Conservation (phyloP, 352 stramenopile species). For the Phytophthora podocarpi region DNA sequence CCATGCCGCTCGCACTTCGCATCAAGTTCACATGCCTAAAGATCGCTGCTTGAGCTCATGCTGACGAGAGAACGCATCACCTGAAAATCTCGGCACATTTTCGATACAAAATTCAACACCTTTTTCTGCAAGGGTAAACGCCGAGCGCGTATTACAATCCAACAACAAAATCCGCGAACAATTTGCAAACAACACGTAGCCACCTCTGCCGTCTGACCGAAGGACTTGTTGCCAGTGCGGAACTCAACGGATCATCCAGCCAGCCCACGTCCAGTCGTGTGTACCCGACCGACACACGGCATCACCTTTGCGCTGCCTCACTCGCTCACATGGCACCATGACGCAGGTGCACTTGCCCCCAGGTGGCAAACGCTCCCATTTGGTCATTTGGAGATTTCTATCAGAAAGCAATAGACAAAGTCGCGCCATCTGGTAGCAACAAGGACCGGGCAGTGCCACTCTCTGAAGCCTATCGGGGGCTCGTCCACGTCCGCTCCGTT, state of each 20-base stretch:
- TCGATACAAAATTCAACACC: conserved; percentile 13
- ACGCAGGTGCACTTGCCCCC: conserved; percentile 20
- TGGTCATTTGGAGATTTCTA: conserved; percentile 33
- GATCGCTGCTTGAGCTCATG: conserved; percentile 2
- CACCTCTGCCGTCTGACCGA: conserved; percentile 21
- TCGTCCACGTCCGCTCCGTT: conserved; percentile 29
- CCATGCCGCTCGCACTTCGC: conserved; percentile 27
- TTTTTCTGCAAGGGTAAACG: conserved; percentile 9
- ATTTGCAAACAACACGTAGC: neutral
- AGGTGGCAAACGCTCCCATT: conserved; percentile 8
- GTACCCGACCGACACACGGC: conserved; percentile 11
- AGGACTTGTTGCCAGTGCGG: conserved; percentile 24
- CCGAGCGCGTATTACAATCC: conserved; percentile 8
- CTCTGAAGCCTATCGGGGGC: conserved; percentile 22
- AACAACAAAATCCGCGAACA: conserved; percentile 18
- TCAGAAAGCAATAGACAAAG: conserved; percentile 2
- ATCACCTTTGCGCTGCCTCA: conserved; percentile 14
- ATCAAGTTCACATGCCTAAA: conserved; percentile 21
- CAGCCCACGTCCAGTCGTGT: conserved; percentile 20
- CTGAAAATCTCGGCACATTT: conserved; percentile 35
- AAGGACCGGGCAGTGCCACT: conserved; percentile 15
- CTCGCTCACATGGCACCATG: conserved; percentile 20
- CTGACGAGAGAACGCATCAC: conserved; percentile 4
- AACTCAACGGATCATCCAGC: conserved; percentile 39
- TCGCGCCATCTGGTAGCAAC: conserved; percentile 12